Evolutionary conservation across 768 basidiomycete genomes (phyloP), one percentile per base, ranked within the genome.

Genomic region (Clavulina sp.): DNA sequence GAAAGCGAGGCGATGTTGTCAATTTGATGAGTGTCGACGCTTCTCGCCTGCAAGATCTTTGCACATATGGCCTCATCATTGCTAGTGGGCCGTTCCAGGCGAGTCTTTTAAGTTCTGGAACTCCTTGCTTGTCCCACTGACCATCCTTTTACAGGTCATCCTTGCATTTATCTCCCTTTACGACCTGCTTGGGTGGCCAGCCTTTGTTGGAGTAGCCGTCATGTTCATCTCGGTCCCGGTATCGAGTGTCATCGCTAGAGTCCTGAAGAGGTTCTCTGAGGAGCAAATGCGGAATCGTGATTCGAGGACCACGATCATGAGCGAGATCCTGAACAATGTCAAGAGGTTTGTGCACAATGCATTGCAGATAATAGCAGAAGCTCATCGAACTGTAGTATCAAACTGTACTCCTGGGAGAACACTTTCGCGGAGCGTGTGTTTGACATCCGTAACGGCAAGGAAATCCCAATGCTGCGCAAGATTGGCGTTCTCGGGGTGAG

Each of bases 371-470:
- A 18, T 16, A n/a, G 3, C 2, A 2, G 13, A 7, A 31, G 52
- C 49, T 33, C 58, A 38, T 18, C 3, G n/a, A n/a, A 24, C 2
- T n/a, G 7, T 53, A 85, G 84, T 56, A 86, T 91, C 63, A 88
- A 91, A 61, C 67, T 91, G 3, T 93, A 93, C 64, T 86, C 84
- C 2, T 97, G 93, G 93, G 93, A 97, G 66, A 76, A 81, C 58
- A 81, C 85, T 3, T 96, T 97, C 61, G 73, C 85, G 28, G 72
- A 79, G 48, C 80, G 78, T 51, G 73, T 97, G 29, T 65, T 80
- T n/a, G 70, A 76, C 21, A 82, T 91, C 2, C 72, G 89, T 40
- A 89, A 92, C 61, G 75, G 85, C 52, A 69, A 78, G 57, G 91
- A 93, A 62, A 63, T 97, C 46, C 77, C 70, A 55, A 80, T 85